Evolutionary conservation across 2,329 filamentous ascomycete species (phyloP).

Genomic region (Pseudogymnoascus sp.): DNA sequence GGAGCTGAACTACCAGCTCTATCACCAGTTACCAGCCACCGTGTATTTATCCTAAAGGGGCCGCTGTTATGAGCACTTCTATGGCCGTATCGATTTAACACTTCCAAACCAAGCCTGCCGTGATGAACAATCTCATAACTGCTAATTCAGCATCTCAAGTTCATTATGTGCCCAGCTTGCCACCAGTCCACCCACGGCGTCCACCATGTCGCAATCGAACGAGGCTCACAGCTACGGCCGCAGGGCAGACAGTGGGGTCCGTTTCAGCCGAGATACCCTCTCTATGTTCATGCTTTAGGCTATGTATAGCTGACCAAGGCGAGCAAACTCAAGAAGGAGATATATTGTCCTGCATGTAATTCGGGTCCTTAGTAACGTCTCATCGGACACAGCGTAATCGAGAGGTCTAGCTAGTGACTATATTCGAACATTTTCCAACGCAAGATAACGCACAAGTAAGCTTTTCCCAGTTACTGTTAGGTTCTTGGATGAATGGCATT

Average conservation of each 20-base stretch:
- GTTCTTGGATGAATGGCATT: not conserved
- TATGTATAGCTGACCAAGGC: not conserved
- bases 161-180: not conserved
- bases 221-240: not conserved
- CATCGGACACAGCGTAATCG: too few relatives aligned
- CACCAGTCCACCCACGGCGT: not conserved
- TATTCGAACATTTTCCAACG: not conserved
- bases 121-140: not conserved
- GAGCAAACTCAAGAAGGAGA: too few relatives aligned
- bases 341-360: too few relatives aligned
- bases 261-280: not conserved
- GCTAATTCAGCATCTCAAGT: not conserved
- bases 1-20: constrained; percentile 32
- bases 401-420: not conserved
- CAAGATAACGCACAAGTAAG: not conserved
- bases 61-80: not conserved
- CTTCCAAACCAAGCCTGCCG: not conserved
- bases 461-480: not conserved
- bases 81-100: not conserved
- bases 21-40: constrained; percentile 26
- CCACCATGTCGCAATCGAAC: not conserved
- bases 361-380: too few relatives aligned
- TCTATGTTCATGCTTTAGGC: not conserved
- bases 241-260: not conserved
- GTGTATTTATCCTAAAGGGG: not conserved